Percentiles rank a stretch among this genome's conserved stretches.
Evolutionary conservation across 2,329 filamentous ascomycete genomes (phyloP).

Genomic region (Pseudopyrenochaeta lycopersici): DNA sequence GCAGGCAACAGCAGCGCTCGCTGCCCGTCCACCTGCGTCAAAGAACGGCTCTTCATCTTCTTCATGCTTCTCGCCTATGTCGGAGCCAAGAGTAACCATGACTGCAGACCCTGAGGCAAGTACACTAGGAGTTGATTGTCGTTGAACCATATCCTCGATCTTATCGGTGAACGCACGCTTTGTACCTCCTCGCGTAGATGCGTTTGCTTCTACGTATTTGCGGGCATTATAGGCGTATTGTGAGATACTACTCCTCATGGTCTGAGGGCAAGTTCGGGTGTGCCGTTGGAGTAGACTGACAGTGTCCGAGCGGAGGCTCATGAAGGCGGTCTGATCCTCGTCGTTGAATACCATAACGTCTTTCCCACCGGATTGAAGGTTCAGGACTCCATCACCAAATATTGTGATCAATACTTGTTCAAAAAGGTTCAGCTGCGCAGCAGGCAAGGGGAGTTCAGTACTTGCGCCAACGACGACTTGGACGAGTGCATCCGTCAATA

Average conservation of each 20-base stretch:
- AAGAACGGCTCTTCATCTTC: background rate
- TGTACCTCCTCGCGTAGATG: background rate
- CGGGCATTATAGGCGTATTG: background rate
- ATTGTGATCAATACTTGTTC: background rate
- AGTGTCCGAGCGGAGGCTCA: no score
- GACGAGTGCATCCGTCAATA: background rate
- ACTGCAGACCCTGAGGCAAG: background rate
- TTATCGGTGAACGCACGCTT: background rate
- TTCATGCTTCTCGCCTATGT: background rate
- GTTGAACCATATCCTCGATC: background rate
- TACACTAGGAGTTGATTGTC: background rate
- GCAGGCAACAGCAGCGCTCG: background rate
- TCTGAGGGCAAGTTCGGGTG: no score
- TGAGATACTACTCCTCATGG: no score
- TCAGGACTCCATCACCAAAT: background rate
- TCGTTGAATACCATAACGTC: no score
- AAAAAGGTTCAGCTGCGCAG: background rate
- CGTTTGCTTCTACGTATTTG: background rate
- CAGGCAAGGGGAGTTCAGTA: background rate
- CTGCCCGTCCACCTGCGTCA: background rate
- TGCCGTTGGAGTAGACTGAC: no score
- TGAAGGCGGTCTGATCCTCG: no score
- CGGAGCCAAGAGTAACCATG: background rate
- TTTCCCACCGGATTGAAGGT: no score
- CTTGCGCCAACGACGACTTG: background rate